These are phyloP conservation scores for Rubia tinctorum DNA, from an alignment of 305 asterid genomes.

Conservation along the genomic window DNA sequence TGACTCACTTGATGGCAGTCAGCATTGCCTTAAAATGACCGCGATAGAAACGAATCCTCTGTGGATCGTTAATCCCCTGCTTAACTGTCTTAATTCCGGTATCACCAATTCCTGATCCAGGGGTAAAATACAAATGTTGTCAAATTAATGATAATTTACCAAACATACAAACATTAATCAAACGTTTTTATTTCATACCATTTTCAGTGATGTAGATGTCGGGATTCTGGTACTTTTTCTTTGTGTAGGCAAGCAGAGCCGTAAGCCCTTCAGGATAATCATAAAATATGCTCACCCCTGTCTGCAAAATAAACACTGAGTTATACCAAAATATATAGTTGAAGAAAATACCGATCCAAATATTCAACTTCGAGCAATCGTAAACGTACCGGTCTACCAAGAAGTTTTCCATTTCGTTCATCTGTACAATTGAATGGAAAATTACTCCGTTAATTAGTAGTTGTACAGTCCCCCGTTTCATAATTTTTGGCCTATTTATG, in stretches of 20 bases:
- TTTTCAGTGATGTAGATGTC: conserved; percentile 49
- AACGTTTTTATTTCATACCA: conserved; percentile 27
- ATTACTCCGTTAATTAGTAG: too few species aligned
- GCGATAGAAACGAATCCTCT: conserved; percentile 38
- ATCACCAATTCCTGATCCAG: conserved; percentile 33
- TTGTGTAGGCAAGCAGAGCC: conserved; percentile 44
- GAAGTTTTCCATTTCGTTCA: conserved; percentile 39
- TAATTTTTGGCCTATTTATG: too few species aligned
- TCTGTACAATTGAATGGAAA: conserved; percentile 23
- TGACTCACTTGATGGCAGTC: conserved; percentile 36
- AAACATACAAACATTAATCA: neutral
- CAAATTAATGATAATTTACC: too few species aligned
- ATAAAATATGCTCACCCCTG: conserved; percentile 33
- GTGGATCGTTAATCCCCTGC: conserved; percentile 29
- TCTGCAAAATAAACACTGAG: conserved; percentile 24
- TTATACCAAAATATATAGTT: neutral
- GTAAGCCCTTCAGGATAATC: conserved; percentile 55
- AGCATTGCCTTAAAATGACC: conserved; percentile 36
- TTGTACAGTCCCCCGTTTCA: too few species aligned
- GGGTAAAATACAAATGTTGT: neutral
- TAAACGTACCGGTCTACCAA: conserved; percentile 49
- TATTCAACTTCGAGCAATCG: neutral
- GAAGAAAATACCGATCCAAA: neutral
- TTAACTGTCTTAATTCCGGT: conserved; percentile 16
- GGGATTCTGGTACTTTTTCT: conserved; percentile 48